phyloP scores from a whole-genome alignment of 179 eudicot species.

The Silene vulgaris region DNA sequence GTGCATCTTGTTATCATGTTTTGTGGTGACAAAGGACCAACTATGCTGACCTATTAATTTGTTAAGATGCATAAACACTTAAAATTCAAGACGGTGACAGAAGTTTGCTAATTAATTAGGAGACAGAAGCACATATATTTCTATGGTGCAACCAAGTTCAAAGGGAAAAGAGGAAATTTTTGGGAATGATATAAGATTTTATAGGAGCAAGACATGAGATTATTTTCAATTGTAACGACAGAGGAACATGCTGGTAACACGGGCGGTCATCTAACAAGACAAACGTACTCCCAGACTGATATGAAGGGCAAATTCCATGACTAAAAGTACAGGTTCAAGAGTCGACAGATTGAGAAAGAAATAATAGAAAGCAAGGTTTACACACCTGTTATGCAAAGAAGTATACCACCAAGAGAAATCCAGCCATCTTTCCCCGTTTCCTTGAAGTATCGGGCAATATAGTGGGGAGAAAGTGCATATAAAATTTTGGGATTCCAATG shows the following conservation, averaged over 20 bases:
- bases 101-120: too few species aligned
- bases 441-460: slow-evolving; percentile 58
- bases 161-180: too few species aligned
- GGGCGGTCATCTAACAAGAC: not conserved
- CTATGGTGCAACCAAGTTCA: too few species aligned
- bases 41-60: too few species aligned
- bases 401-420: slow-evolving; percentile 84
- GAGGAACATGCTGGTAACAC: not conserved
- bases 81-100: too few species aligned
- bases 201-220: too few species aligned
- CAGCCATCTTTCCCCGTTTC: slow-evolving; percentile 78
- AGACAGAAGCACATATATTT: too few species aligned
- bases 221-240: too few species aligned
- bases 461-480: slow-evolving; percentile 73
- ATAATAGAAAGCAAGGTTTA: slow-evolving; percentile 5
- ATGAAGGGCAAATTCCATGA: not conserved
- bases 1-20: too few species aligned
- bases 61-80: too few species aligned
- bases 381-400: slow-evolving; percentile 79
- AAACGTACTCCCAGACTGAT: not conserved
- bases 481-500: slow-evolving; percentile 72
- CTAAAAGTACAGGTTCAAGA: not conserved
- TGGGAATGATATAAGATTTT: too few species aligned
- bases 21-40: too few species aligned
- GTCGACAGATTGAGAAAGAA: not conserved